These are phyloP conservation scores for Diplosphaera chodatii DNA, from an alignment of 139 green algal genomes.

Conservation along the genomic window DNA sequence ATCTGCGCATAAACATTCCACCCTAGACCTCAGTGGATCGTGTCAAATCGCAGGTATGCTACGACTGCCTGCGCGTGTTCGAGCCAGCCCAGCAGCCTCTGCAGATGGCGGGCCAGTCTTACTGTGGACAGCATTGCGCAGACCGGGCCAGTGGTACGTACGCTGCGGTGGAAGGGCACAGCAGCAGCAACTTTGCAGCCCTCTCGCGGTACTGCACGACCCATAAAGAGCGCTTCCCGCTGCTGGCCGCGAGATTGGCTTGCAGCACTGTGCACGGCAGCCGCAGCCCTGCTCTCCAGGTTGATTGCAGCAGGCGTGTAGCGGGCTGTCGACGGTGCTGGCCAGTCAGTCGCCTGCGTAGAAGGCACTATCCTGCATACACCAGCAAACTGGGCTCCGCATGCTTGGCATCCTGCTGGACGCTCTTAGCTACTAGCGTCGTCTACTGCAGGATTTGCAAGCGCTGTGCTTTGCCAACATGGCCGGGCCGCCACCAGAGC, in stretches of 20 bases:
- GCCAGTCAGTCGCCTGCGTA: neutral
- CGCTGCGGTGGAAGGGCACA: neutral
- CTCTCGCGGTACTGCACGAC: constrained; percentile 13
- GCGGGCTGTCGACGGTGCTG: too few relatives aligned
- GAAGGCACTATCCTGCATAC: neutral
- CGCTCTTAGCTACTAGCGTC: too few relatives aligned
- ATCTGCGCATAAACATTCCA: too few relatives aligned
- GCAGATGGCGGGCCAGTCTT: neutral
- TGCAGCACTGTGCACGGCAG: constrained; percentile 17
- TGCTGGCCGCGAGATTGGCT: constrained; percentile 27
- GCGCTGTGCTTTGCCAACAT: constrained; percentile 50
- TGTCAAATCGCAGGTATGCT: constrained; percentile 5
- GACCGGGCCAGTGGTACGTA: neutral
- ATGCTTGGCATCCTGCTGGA: too few relatives aligned
- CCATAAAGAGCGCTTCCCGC: constrained; percentile 28
- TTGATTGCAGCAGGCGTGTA: too few relatives aligned
- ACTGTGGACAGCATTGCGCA: neutral
- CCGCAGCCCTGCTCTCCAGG: neutral
- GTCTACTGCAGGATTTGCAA: constrained; percentile 11
- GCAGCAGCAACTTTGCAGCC: neutral
- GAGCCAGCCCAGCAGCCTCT: neutral
- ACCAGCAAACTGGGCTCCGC: neutral
- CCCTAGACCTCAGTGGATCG: too few relatives aligned
- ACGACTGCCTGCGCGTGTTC: constrained; percentile 17
- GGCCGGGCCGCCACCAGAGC: constrained; percentile 12